phyloP scores from a whole-genome alignment of 805 yeast species.

The Cyberlindnera euphorbiiphila region DNA sequence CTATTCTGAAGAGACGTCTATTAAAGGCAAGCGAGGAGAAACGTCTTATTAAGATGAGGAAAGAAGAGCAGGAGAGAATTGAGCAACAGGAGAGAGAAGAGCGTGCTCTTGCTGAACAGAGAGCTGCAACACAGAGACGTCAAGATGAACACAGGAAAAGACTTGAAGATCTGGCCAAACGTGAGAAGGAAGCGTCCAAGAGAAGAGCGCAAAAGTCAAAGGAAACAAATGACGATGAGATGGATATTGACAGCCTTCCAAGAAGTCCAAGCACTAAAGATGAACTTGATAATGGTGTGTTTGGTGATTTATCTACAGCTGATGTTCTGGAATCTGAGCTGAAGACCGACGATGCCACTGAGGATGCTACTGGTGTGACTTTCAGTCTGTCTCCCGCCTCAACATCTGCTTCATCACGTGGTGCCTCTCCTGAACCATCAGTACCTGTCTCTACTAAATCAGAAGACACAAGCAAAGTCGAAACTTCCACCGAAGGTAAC shows the following conservation, averaged over 20 bases:
- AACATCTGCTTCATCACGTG: too few relatives aligned
- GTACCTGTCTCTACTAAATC: too few relatives aligned
- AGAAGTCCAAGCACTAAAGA: background rate
- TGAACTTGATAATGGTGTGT: background rate
- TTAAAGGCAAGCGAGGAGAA: slow-evolving; percentile 15
- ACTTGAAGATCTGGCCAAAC: slow-evolving; percentile 1
- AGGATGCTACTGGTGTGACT: background rate
- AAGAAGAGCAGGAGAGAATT: slow-evolving; percentile 11
- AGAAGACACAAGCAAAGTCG: too few relatives aligned
- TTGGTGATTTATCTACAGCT: background rate
- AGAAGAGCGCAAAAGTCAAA: slow-evolving; percentile 3
- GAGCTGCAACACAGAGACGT: slow-evolving; percentile 5
- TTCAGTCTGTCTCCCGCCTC: too few relatives aligned
- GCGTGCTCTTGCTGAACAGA: slow-evolving; percentile 2
- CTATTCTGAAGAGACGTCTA: slow-evolving; percentile 13
- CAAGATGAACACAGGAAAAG: slow-evolving; percentile 7
- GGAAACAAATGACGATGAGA: slow-evolving; percentile 1
- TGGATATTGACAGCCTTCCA: slow-evolving; percentile 2
- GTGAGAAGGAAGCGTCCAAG: slow-evolving; percentile 2
- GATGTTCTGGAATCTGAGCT: slow-evolving; percentile 1
- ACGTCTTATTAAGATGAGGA: slow-evolving; percentile 12
- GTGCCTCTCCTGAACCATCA: too few relatives aligned
- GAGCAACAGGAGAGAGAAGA: slow-evolving; percentile 9
- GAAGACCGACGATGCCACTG: background rate
- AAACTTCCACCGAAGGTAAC: too few relatives aligned